Percentiles rank a stretch among this genome's conserved stretches.
These are phyloP conservation scores for Mycena floridula DNA, from an alignment of 768 basidiomycete genomes.

Conservation along the genomic window DNA sequence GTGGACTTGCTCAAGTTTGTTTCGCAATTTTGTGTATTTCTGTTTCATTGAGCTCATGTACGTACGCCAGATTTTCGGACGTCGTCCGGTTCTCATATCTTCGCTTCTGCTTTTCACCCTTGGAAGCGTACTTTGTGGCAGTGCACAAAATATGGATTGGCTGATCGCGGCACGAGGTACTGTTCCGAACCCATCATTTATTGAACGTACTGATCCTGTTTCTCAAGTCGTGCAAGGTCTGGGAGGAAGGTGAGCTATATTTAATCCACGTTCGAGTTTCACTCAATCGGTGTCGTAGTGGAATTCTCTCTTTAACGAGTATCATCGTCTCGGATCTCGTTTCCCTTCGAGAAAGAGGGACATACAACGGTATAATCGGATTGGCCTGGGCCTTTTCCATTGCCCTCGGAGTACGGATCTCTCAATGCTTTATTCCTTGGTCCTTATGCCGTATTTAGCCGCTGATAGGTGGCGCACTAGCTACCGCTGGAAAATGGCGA, in stretches of 20 bases:
- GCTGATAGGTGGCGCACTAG: neutral
- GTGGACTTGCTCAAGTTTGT: conserved; percentile 17
- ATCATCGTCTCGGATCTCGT: conserved; percentile 1
- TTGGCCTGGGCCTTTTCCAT: neutral
- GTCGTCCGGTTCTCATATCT: neutral
- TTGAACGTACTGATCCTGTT: neutral
- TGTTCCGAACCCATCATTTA: neutral
- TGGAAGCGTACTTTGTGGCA: neutral
- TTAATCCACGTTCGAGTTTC: too few relatives aligned
- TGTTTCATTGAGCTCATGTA: neutral
- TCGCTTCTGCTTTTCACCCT: neutral
- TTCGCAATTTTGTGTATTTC: neutral
- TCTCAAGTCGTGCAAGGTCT: neutral
- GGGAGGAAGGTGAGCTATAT: neutral
- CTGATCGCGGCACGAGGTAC: neutral
- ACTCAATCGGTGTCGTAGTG: too few relatives aligned
- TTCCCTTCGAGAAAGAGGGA: neutral
- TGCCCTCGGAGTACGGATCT: neutral
- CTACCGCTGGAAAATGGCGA: neutral
- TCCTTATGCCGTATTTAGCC: neutral
- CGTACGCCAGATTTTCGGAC: neutral
- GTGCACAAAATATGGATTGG: neutral
- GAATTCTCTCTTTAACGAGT: neutral
- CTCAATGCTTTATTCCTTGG: neutral
- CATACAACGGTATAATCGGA: neutral